Conservation (phyloP, 345 rosid species). For the Melaleuca alternifolia region DNA sequence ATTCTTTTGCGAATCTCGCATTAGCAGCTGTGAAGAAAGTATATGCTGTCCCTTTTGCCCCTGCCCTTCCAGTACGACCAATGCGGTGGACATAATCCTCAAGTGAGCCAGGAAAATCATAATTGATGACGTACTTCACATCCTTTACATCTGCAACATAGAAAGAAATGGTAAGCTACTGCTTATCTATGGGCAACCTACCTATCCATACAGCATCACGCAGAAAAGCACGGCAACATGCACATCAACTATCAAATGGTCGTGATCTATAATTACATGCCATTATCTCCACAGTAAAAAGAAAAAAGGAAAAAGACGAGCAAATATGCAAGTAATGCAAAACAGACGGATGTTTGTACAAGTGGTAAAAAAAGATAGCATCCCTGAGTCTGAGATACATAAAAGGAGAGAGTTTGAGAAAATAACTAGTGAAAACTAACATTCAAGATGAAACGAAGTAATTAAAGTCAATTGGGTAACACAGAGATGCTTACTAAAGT, state of each 20-base stretch:
- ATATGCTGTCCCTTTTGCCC: conserved; percentile 99
- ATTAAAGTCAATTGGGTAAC: neutral
- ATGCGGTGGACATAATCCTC: conserved; percentile 99
- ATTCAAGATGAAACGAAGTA: neutral
- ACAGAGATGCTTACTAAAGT: neutral
- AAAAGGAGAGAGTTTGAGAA: neutral
- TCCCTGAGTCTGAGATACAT: neutral
- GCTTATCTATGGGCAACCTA: neutral
- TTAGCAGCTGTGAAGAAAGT: conserved; percentile 93
- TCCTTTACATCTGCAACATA: conserved; percentile 77
- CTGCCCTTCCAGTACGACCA: conserved; percentile 98
- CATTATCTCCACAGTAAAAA: neutral
- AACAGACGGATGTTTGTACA: neutral
- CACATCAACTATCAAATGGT: neutral
- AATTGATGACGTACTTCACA: conserved; percentile 88
- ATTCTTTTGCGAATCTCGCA: conserved; percentile 95
- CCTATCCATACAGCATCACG: neutral
- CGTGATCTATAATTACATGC: neutral
- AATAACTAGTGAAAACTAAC: neutral
- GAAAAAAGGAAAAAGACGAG: neutral
- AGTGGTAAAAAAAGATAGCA: neutral
- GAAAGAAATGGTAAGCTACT: neutral
- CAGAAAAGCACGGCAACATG: neutral
- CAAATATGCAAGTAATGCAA: neutral
- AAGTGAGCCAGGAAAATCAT: conserved; percentile 97